A percentile compares a stretch with the other conserved stretches of the same genome.
Evolutionary conservation across 345 rosid species (phyloP).

Genomic region (Boechera divaricarpa): DNA sequence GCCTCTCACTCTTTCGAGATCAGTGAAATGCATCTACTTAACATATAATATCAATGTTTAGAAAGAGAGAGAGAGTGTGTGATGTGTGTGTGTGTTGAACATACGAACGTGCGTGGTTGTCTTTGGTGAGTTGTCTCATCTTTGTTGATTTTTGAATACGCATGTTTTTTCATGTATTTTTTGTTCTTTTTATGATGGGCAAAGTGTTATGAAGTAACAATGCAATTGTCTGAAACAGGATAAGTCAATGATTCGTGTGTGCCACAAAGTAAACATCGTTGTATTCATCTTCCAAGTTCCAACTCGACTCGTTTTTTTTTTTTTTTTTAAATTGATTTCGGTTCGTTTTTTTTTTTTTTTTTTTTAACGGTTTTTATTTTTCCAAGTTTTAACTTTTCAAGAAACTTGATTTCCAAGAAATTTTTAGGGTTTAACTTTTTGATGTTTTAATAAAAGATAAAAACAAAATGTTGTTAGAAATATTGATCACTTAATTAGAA

Average conservation of each 20-base stretch:
- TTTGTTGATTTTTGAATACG: slow-evolving; percentile 38
- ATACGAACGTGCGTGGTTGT: slow-evolving; percentile 43
- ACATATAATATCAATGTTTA: slow-evolving; percentile 27
- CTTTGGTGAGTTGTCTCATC: slow-evolving; percentile 36
- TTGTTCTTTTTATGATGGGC: background rate
- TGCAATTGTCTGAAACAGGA: slow-evolving; percentile 14
- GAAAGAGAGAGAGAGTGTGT: slow-evolving; percentile 11
- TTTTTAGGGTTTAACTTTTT: background rate
- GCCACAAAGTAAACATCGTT: slow-evolving; percentile 7
- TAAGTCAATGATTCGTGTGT: slow-evolving; percentile 26
- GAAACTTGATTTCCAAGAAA: background rate
- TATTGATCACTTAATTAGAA: background rate
- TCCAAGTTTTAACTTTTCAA: background rate
- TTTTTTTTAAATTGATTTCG: no score
- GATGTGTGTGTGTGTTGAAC: slow-evolving; percentile 22
- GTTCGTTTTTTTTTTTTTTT: background rate
- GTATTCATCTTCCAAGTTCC: slow-evolving; percentile 1
- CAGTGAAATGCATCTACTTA: slow-evolving; percentile 20
- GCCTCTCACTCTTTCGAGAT: slow-evolving; percentile 1
- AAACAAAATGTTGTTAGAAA: background rate
- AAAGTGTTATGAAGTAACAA: slow-evolving; percentile 2
- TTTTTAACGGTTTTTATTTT: background rate
- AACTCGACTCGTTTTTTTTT: background rate
- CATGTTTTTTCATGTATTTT: slow-evolving; percentile 25
- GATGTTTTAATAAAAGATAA: background rate